Evolutionary conservation across 306 rosid species (phyloP), one percentile per base, ranked within the genome.

Genomic region (Cucumis hystrix): DNA sequence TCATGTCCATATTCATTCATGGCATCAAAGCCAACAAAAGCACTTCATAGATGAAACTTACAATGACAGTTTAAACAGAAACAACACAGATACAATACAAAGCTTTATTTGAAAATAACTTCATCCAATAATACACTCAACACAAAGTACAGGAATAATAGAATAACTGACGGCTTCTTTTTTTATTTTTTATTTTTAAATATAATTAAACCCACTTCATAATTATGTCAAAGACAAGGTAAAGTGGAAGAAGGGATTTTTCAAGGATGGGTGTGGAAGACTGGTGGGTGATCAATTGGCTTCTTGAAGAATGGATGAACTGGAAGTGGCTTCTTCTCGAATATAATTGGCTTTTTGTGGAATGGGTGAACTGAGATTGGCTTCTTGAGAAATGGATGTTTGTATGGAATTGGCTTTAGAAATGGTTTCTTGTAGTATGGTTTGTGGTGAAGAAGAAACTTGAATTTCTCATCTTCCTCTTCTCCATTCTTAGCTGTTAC

Each of bases 391-490:
- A 65, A 16, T 1, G 72, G 72, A 17, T 15, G n/a, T 10, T 65
- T 65, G 45, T 2, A 30, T 18, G 76, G 79, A 12, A 39, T 21
- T 21, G 60, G 74, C 33, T 43, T 72, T 49, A 18, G 33, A 14
- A 79, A n/a, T 11, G 78, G 82, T 69, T 58, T 60, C 77, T 79
- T 79, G 33, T 62, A 80, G 23, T 8, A 76, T 75, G 83, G 83
- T 14, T 80, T 66, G n/a, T 56, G 72, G 14, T 30, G 78, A 0
- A 45, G 78, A 33, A 41, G 20, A 30, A 51, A 72, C 77, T 51
- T 72, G 77, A 72, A 51, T 6, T 72, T 72, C 77, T 72, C 77
- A 16, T 72, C 75, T 45, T 69, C 25, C 1, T 25, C 77, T 51
- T 17, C 77, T 25, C 47, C 62, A 72, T 72, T 72, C 18, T 71